A percentile compares a stretch with the other conserved stretches of the same genome.
Evolutionary conservation across 2,329 filamentous ascomycete species (phyloP).

Genomic region (Nemania bipapillata): DNA sequence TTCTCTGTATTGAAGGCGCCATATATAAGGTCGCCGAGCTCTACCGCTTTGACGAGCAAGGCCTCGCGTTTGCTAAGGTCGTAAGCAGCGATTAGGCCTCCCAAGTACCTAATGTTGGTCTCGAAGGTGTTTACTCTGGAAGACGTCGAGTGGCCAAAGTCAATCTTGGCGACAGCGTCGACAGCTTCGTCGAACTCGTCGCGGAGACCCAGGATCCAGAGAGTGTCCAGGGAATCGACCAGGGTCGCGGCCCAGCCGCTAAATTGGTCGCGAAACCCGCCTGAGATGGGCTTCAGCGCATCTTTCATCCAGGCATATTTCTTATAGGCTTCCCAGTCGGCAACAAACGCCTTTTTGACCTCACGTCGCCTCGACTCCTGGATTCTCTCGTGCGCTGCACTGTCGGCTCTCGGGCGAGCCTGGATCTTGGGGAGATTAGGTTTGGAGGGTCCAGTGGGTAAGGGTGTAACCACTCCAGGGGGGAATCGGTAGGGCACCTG

Average conservation of each 20-base stretch:
- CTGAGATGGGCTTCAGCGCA: constrained; percentile 59
- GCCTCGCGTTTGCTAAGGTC: constrained; percentile 55
- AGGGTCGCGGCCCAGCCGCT: constrained; percentile 64
- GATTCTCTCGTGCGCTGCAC: constrained; percentile 5
- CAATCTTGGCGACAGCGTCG: constrained; percentile 57
- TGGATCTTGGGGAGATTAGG: constrained; percentile 31
- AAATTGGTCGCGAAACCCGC: constrained; percentile 58
- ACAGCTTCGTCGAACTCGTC: constrained; percentile 62
- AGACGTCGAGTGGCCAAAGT: constrained; percentile 57
- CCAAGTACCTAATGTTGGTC: constrained; percentile 59
- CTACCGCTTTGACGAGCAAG: constrained; percentile 57
- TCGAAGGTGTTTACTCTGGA: constrained; percentile 57
- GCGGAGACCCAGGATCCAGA: constrained; percentile 62
- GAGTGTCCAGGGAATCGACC: constrained; percentile 63
- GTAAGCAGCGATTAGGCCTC: constrained; percentile 56
- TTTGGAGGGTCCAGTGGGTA: constrained; percentile 23
- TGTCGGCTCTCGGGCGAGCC: background rate
- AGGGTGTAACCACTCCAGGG: constrained; percentile 16
- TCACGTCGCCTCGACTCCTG: constrained; percentile 48
- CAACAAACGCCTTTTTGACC: constrained; percentile 52
- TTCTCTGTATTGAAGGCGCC: constrained; percentile 59
- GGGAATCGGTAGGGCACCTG: constrained; percentile 23
- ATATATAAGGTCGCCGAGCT: constrained; percentile 61
- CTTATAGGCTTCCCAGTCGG: constrained; percentile 59
- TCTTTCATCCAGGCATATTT: constrained; percentile 61